These are phyloP conservation scores for Erysiphe pulchra DNA, from an alignment of 2,329 filamentous ascomycete species.

Conservation along the genomic window DNA sequence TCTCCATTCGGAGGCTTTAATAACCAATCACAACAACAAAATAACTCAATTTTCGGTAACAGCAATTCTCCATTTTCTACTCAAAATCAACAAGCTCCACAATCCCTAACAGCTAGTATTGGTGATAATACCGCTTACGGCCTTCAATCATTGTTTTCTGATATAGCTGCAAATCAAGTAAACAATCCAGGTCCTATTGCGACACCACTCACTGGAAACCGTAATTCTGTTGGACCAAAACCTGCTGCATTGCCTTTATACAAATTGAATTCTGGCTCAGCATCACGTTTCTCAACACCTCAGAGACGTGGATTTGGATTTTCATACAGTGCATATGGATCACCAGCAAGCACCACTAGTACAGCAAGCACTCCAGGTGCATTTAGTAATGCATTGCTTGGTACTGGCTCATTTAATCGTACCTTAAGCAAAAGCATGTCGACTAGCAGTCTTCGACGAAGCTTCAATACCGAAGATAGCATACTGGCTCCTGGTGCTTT, in stretches of 20 bases:
- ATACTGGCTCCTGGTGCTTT: conserved; percentile 70
- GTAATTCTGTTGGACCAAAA: conserved; percentile 29
- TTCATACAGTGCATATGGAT: conserved; percentile 77
- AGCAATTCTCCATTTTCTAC: conserved; percentile 33
- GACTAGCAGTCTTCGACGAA: conserved; percentile 60
- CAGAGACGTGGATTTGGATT: conserved; percentile 77
- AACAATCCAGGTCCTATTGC: conserved; percentile 70
- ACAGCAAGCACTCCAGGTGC: conserved; percentile 40
- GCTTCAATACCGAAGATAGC: conserved; percentile 61
- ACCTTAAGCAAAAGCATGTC: conserved; percentile 73
- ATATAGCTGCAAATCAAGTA: conserved; percentile 31
- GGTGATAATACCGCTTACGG: conserved; percentile 76
- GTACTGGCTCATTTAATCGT: conserved; percentile 28
- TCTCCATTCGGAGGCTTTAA: conserved; percentile 12
- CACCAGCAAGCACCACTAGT: conserved; percentile 45
- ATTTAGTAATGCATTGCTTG: conserved; percentile 38
- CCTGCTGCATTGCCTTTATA: conserved; percentile 62
- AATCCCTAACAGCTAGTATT: conserved; percentile 52
- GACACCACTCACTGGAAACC: conserved; percentile 50
- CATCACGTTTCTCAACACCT: conserved; percentile 57
- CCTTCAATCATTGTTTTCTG: conserved; percentile 61
- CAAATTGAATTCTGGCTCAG: conserved; percentile 60
- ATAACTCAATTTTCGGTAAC: conserved; percentile 35
- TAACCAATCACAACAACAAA: conserved; percentile 10
- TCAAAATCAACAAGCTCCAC: conserved; percentile 25